Evolutionary conservation across 495 filamentous ascomycete species (phyloP), one percentile per base, ranked within the genome.

Genomic region (Pyrenula aspistea): DNA sequence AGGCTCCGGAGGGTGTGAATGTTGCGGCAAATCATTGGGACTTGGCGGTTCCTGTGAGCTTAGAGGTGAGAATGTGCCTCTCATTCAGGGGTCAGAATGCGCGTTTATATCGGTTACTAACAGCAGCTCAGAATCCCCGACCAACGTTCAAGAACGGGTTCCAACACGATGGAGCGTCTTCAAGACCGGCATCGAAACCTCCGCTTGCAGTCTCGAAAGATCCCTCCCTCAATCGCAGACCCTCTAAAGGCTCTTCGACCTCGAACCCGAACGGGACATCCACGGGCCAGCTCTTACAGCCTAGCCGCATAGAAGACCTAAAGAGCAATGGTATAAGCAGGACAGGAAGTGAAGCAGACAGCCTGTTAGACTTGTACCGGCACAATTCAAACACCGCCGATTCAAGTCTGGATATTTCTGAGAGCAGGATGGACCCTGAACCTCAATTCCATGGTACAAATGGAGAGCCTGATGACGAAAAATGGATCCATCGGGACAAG

Each of bases 401-500:
- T 25, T 63, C 59, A 22, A 67, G 66, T 23, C 48, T 64, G 23
- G 63, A 62, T 53, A 49, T 24, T 23, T 31, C 48, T 61, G 59
- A 22, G 64, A 63, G 12, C 58, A 55, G 31, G 58, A 59, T 56
- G 65, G 68, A 4, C 56, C 53, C 15, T 24, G 25, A 31, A 53
- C 50, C 21, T 19, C 58, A 42, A 4, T 42, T 8, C 15, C 15
- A 42, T 42, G 15, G 15, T 42, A 15, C 31, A 19, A 31, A 64
- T 31, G 61, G 60, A 12, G 63, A 66, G 3, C 59, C 60, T 22
- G 70, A 70, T 15, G 64, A 73, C 24, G 80, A 77, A 61, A 78
- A 81, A 50, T 97, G 93, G 93, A 97, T 98, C 57, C 91, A 98
- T 67, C 79, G 93, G 22, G 93, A 98, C 69, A 98, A 97, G 70